Conservation (phyloP, 2,329 filamentous ascomycete genomes). For the Colletotrichum limetticola region DNA sequence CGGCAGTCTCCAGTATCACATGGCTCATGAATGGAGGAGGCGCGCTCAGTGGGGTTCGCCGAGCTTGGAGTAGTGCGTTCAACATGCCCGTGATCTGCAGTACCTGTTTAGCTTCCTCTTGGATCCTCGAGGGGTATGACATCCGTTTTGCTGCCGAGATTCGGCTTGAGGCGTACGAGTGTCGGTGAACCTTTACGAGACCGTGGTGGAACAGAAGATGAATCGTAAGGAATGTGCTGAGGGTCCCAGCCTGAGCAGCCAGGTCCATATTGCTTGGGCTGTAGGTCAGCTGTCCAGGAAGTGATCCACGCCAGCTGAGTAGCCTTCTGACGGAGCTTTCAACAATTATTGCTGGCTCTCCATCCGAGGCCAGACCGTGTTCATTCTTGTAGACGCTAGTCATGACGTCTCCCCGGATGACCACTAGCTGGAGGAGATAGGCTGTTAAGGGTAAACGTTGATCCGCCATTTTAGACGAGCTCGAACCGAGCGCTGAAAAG, state of each 20-base stretch:
- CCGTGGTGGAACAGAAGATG: slow-evolving; percentile 75
- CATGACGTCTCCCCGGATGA: slow-evolving; percentile 73
- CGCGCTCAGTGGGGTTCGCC: slow-evolving; percentile 48
- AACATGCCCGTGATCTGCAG: slow-evolving; percentile 58
- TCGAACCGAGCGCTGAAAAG: slow-evolving; percentile 61
- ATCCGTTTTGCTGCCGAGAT: slow-evolving; percentile 52
- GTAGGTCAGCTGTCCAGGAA: slow-evolving; percentile 67
- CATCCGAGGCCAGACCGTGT: neutral
- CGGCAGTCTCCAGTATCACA: slow-evolving; percentile 70
- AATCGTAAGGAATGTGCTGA: slow-evolving; percentile 70
- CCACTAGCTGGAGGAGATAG: slow-evolving; percentile 69
- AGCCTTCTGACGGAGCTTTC: slow-evolving; percentile 61
- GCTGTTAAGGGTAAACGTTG: slow-evolving; percentile 63
- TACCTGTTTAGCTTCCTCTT: slow-evolving; percentile 63
- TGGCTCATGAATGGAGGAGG: slow-evolving; percentile 73
- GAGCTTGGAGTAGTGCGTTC: slow-evolving; percentile 47
- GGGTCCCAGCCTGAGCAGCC: slow-evolving; percentile 62
- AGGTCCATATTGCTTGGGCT: slow-evolving; percentile 66
- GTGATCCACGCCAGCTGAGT: slow-evolving; percentile 65
- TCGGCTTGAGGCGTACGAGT: slow-evolving; percentile 55
- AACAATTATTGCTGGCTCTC: slow-evolving; percentile 46
- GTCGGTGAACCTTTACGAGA: slow-evolving; percentile 73
- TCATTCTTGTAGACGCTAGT: slow-evolving; percentile 60
- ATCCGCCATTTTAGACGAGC: slow-evolving; percentile 37
- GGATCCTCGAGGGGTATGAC: slow-evolving; percentile 59